Evolutionary conservation across 495 filamentous ascomycete species (phyloP).

Genomic region (Podospora conica): DNA sequence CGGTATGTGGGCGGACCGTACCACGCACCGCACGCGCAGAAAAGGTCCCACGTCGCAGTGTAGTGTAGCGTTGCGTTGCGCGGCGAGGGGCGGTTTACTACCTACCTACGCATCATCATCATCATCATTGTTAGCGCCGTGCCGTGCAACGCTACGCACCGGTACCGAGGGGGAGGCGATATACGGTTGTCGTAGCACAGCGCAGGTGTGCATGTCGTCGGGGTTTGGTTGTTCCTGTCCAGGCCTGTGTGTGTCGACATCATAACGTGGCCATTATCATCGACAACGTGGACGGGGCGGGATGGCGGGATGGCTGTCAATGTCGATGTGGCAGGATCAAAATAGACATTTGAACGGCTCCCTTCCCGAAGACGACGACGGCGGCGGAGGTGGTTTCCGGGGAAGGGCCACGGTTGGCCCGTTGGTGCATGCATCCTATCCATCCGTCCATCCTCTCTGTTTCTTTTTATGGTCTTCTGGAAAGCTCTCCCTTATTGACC

Average conservation of each 20-base stretch:
- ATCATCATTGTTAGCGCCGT: too few species aligned
- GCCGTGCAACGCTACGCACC: neutral
- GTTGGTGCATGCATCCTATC: neutral
- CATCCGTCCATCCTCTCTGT: neutral
- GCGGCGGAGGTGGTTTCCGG: neutral
- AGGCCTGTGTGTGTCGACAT: too few species aligned
- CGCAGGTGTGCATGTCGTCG: neutral
- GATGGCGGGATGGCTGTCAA: neutral
- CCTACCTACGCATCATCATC: neutral
- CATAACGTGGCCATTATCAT: neutral
- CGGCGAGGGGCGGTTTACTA: neutral
- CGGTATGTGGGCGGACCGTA: too few species aligned
- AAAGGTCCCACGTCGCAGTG: neutral
- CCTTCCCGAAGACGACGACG: neutral
- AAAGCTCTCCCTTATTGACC: neutral
- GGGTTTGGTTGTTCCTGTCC: neutral
- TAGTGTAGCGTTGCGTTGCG: neutral
- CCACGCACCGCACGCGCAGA: too few species aligned
- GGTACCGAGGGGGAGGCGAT: neutral
- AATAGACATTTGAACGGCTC: neutral
- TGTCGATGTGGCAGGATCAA: neutral
- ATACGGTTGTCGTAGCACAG: neutral
- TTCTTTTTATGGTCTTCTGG: neutral
- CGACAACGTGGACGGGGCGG: neutral
- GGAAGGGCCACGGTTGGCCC: neutral